Conservation (phyloP, 148 eudicot genomes). For the Chenopodium album region DNA sequence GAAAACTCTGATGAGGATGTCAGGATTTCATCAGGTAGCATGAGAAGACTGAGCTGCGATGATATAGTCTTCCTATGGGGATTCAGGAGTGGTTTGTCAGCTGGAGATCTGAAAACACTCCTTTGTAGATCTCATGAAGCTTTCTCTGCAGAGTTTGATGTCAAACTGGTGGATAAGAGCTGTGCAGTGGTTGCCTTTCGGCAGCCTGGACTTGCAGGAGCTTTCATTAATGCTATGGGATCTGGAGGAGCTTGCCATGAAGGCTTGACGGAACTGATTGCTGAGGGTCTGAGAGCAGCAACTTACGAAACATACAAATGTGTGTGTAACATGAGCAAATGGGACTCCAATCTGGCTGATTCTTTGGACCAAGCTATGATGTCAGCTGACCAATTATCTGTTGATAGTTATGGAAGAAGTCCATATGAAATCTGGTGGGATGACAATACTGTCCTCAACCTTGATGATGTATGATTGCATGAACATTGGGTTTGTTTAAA, state of each 20-base stretch:
- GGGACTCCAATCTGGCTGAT: slow-evolving; percentile 70
- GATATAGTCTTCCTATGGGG: slow-evolving; percentile 92
- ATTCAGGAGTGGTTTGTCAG: slow-evolving; percentile 51
- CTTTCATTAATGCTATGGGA: slow-evolving; percentile 53
- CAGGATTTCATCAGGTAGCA: slow-evolving; percentile 42
- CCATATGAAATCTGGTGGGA: slow-evolving; percentile 67
- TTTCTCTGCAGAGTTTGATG: slow-evolving; percentile 66
- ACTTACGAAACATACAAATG: slow-evolving; percentile 53
- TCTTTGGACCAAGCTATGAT: slow-evolving; percentile 59
- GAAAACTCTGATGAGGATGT: slow-evolving; percentile 45
- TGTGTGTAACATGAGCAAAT: slow-evolving; percentile 48
- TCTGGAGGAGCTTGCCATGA: slow-evolving; percentile 43
- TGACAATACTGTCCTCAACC: slow-evolving; percentile 58
- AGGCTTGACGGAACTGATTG: slow-evolving; percentile 46
- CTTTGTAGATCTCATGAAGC: slow-evolving; percentile 49
- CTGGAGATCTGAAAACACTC: slow-evolving; percentile 44
- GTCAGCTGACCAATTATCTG: slow-evolving; percentile 32
- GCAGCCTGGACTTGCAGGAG: slow-evolving; percentile 46
- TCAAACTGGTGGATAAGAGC: slow-evolving; percentile 61
- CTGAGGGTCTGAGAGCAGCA: slow-evolving; percentile 62
- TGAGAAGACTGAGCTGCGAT: slow-evolving; percentile 44
- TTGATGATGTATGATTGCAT: slow-evolving; percentile 45
- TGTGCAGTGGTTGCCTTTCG: slow-evolving; percentile 74
- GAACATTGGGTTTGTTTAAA: background rate
- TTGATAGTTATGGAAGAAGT: slow-evolving; percentile 29